These are phyloP conservation scores for Geranium brycei DNA, from an alignment of 345 rosid species.

Conservation along the genomic window DNA sequence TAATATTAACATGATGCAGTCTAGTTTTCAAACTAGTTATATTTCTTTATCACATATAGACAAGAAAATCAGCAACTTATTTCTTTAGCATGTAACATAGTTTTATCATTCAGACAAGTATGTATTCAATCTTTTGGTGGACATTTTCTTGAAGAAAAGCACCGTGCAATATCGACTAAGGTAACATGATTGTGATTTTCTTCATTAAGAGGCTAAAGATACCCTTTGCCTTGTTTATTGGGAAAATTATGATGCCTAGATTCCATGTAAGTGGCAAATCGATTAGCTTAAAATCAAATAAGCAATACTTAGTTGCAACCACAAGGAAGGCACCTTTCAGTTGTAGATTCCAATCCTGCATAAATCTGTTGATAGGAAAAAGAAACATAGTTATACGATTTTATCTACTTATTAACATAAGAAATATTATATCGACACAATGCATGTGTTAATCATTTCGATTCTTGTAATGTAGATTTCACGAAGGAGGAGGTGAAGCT, in stretches of 20 bases:
- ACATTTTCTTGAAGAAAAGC: neutral
- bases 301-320: neutral
- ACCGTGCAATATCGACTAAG: neutral
- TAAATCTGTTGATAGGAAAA: neutral
- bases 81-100: neutral
- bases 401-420: too few relatives aligned
- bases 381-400: too few relatives aligned
- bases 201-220: neutral
- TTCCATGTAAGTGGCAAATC: neutral
- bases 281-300: too few relatives aligned
- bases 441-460: neutral
- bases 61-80: neutral
- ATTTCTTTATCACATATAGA: neutral
- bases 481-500: constrained; percentile 33
- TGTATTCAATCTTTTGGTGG: neutral
- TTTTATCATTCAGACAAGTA: neutral
- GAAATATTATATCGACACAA: too few relatives aligned
- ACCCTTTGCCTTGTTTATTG: neutral
- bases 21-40: too few relatives aligned
- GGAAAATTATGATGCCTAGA: neutral
- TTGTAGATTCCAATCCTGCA: neutral
- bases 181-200: neutral
- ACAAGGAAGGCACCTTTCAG: too few relatives aligned
- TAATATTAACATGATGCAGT: too few relatives aligned
- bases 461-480: constrained; percentile 16